Percentiles rank a stretch among this genome's conserved stretches.
These are phyloP conservation scores for Euryodendron excelsum DNA, from an alignment of 148 eudicot species.

Conservation along the genomic window DNA sequence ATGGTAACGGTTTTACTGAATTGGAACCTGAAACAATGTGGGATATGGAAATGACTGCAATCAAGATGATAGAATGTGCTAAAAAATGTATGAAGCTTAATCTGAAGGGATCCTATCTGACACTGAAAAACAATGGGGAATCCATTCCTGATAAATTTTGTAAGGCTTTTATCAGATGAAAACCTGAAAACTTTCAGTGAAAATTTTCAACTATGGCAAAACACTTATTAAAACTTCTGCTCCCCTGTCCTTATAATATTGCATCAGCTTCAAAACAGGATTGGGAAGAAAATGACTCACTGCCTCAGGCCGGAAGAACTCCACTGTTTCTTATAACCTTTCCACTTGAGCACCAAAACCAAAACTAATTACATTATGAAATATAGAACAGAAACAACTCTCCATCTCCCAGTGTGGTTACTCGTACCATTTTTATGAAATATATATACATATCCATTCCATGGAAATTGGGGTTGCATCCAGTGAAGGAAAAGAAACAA, in stretches of 20 bases:
- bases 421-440: conserved; percentile 2
- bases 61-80: not conserved
- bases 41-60: not conserved
- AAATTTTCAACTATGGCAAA: no score
- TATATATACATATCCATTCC: conserved; percentile 10
- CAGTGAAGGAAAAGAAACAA: not conserved
- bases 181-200: no score
- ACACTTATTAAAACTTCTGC: no score
- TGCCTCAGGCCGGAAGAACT: not conserved
- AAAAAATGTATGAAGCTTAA: not conserved
- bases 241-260: no score
- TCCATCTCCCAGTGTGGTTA: conserved; percentile 25
- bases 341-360: conserved; percentile 2
- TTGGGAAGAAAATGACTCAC: not conserved
- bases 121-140: not conserved
- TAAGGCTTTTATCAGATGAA: no score
- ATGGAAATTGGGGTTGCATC: conserved; percentile 35
- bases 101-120: not conserved
- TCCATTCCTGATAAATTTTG: no score
- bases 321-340: not conserved
- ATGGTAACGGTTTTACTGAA: not conserved
- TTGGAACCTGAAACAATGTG: not conserved
- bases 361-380: not conserved
- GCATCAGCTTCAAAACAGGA: no score
- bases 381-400: conserved; percentile 25